Evolutionary conservation across 331 rosid species (phyloP), one percentile per base, ranked within the genome.

Genomic region (Malus hybrid): DNA sequence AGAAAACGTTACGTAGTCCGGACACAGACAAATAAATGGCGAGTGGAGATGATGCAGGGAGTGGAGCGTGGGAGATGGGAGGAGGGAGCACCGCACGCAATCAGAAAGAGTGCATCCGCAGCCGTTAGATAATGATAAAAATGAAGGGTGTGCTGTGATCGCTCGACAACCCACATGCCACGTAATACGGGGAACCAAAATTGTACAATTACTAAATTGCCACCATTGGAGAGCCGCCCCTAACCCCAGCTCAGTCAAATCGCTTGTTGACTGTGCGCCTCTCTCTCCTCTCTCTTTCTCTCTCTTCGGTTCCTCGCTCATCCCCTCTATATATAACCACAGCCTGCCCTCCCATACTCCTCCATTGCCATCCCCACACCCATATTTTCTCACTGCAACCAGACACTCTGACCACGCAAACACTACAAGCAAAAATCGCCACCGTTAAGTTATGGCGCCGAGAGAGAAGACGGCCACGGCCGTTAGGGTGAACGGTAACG

Each of bases 381-480:
- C 1, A 36, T 36, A 6, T 34, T 15, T 10, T n/a, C 67, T 56
- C n/a, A 48, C 28, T 3, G 10, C 3, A 20, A 50, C 34, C 64
- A 56, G 5, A 52, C 36, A 5, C 10, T 18, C 6, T 15, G 33
- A 7, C 15, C 14, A 54, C 2, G 11, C 34, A 3, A 2, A 14
- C 29, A 22, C 7, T 22, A 3, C 28, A 42, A 13, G 3, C 16
- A 42, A 2, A 28, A 65, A 31, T 66, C 77, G 70, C 62, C 1
- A 29, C 60, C 77, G 22, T 44, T 62, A 27, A n/a, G 12, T 19
- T 34, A 94, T 94, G 99, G 97, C 97, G 15, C 99, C 99, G 10
- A 90, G 88, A 69, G 93, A 88, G 83, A 27, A 79, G 11, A 66
- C 31, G 7, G 66, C 14, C 73, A 76, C 13, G 70, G 80, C 67